Evolutionary conservation across 306 rosid genomes (phyloP).

Genomic region (Prunus mume): DNA sequence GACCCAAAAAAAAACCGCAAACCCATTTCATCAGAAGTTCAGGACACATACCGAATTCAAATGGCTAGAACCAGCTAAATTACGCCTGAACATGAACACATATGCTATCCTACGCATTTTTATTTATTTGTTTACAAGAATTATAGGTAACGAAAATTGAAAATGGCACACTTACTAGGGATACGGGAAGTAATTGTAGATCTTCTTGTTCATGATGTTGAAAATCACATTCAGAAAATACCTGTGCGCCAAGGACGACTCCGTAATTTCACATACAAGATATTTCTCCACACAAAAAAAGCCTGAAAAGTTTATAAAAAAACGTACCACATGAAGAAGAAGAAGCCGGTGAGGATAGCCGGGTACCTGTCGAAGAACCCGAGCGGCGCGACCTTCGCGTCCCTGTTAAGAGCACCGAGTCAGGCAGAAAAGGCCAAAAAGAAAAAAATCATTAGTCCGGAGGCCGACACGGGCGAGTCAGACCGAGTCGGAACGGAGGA

Average conservation of each 20-base stretch:
- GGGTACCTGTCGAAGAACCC: slow-evolving; percentile 54
- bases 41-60: not conserved
- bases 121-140: too few relatives aligned
- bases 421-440: slow-evolving; percentile 15
- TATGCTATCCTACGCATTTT: not conserved
- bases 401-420: slow-evolving; percentile 42
- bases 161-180: slow-evolving; percentile 35
- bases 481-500: slow-evolving; percentile 68
- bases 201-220: slow-evolving; percentile 56
- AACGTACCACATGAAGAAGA: slow-evolving; percentile 57
- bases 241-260: slow-evolving; percentile 24
- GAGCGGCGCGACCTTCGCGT: slow-evolving; percentile 62
- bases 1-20: too few relatives aligned
- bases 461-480: slow-evolving; percentile 26
- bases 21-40: not conserved
- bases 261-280: not conserved
- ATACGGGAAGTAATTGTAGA: slow-evolving; percentile 57
- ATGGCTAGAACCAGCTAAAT: not conserved
- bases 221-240: slow-evolving; percentile 55
- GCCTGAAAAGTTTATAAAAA: not conserved
- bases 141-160: not conserved
- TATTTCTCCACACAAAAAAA: not conserved
- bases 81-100: not conserved
- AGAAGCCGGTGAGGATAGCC: slow-evolving; percentile 45
- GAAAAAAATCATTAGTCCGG: slow-evolving; percentile 28